Evolutionary conservation across 2,329 filamentous ascomycete species (phyloP), one percentile per base, ranked within the genome.

Genomic region (Monosporascus sp.): DNA sequence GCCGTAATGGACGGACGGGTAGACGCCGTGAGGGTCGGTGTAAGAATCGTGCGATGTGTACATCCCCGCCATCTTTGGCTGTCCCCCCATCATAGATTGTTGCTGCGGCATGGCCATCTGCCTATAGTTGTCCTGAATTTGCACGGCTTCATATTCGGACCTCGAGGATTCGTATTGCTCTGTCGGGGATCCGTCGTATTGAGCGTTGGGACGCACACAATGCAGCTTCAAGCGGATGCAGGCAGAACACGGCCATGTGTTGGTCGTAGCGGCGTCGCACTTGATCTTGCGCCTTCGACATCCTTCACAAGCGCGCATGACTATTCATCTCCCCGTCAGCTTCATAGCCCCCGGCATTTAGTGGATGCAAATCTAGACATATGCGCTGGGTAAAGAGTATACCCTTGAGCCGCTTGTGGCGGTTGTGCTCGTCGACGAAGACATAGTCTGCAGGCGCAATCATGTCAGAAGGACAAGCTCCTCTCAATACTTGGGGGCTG

Each of bases 381-480:
- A 35, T 35, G 31, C 5, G 31, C 31, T 14, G 24, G 43, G 26
- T 46, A 35, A 50, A 24, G 48, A 43, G 35, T 72, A 62, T 82
- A 94, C 91, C 91, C 80, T 97, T 97, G 58, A 97, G 77, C 64
- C 93, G 85, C 74, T 97, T 97, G 74, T 97, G 94, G 59, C 94
- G 88, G 76, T 97, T 97, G 73, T 97, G 94, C 72, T 97, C 93
- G 72, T 97, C 93, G 54, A 97, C 94, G 68, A 97, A 97, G 65
- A 97, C 94, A 88, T 97, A 97, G 71, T 97, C 92, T 96, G 67
- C 51, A 58, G 52, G 44, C 48, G 45, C 40, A 37, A 52, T 31
- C 40, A 51, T 18, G 58, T 61, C 54, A 62, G 60, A 52, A 53
- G n/a, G 54, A 53, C 37, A 28, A 51, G 26, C 40, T 40, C 49